A percentile compares a stretch with the other conserved stretches of the same genome.
Conservation (phyloP, 2,329 filamentous ascomycete species). For the Ascochyta rabiei region DNA sequence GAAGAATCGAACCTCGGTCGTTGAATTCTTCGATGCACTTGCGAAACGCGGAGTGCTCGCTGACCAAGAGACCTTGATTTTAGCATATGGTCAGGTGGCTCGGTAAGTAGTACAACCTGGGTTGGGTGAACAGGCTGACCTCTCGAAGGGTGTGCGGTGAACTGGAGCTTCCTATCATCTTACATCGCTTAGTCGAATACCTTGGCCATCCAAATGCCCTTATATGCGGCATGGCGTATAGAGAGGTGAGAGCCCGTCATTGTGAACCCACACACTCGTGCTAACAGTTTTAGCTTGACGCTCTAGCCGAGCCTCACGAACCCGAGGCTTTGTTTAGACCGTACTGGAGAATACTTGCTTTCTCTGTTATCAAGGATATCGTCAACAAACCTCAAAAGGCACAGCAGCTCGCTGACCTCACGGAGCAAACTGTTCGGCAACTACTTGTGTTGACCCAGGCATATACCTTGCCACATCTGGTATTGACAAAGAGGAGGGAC, state of each 20-base stretch:
- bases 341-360: slow-evolving; percentile 86
- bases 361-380: slow-evolving; percentile 82
- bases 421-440: slow-evolving; percentile 75
- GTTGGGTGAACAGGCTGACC: slow-evolving; percentile 11
- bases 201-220: slow-evolving; percentile 82
- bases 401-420: slow-evolving; percentile 77
- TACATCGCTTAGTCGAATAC: slow-evolving; percentile 84
- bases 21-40: slow-evolving; percentile 74
- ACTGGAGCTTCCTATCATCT: slow-evolving; percentile 83
- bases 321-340: slow-evolving; percentile 77
- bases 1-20: slow-evolving; percentile 71
- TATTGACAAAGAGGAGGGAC: slow-evolving; percentile 77
- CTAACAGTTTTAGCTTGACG: slow-evolving; percentile 61
- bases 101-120: slow-evolving; percentile 53
- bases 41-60: slow-evolving; percentile 71
- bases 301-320: slow-evolving; percentile 69
- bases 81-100: slow-evolving; percentile 86
- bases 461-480: slow-evolving; percentile 84
- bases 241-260: slow-evolving; percentile 62
- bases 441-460: slow-evolving; percentile 78
- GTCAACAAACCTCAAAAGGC: slow-evolving; percentile 80
- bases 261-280: not conserved
- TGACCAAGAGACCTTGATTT: slow-evolving; percentile 81
- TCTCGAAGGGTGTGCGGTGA: slow-evolving; percentile 68
- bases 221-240: slow-evolving; percentile 80